phyloP scores from a whole-genome alignment of 768 basidiomycete species.

The Suillus lakei region DNA sequence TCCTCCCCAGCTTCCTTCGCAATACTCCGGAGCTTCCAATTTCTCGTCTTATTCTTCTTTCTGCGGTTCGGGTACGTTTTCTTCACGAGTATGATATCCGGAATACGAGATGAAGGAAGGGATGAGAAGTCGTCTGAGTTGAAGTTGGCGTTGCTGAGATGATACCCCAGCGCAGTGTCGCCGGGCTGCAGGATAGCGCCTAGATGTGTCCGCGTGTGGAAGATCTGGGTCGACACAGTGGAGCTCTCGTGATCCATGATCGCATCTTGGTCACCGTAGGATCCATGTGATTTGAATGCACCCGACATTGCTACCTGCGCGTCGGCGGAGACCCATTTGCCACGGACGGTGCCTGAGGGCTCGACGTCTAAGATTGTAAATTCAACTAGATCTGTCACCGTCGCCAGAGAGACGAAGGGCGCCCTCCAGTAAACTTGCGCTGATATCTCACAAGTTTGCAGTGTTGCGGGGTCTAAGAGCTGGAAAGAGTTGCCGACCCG shows the following conservation, averaged over 20 bases:
- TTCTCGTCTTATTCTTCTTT: slow-evolving; percentile 86
- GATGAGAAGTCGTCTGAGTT: slow-evolving; percentile 87
- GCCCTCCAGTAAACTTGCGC: slow-evolving; percentile 87
- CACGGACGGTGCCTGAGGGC: slow-evolving; percentile 67
- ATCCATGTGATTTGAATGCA: slow-evolving; percentile 66
- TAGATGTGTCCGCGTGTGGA: slow-evolving; percentile 95
- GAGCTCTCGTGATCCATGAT: slow-evolving; percentile 67
- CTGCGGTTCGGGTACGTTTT: slow-evolving; percentile 94
- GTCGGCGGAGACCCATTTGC: slow-evolving; percentile 84
- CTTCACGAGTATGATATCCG: slow-evolving; percentile 92
- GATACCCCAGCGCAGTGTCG: slow-evolving; percentile 91
- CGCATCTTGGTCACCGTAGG: slow-evolving; percentile 48
- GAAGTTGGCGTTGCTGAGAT: slow-evolving; percentile 88
- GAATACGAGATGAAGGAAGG: slow-evolving; percentile 68
- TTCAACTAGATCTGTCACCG: slow-evolving; percentile 85
- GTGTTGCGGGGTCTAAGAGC: slow-evolving; percentile 86
- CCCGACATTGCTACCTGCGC: slow-evolving; percentile 89
- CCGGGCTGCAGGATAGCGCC: slow-evolving; percentile 94
- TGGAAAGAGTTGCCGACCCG: slow-evolving; percentile 93
- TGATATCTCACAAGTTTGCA: slow-evolving; percentile 82
- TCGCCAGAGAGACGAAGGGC: slow-evolving; percentile 85
- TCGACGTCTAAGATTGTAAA: slow-evolving; percentile 96
- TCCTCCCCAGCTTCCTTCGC: slow-evolving; percentile 91
- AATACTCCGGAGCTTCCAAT: slow-evolving; percentile 91
- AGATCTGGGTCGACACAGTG: slow-evolving; percentile 74